Base-by-base conservation (phyloP, 2,329 filamentous ascomycete genomes). In the Malbranchea cinnamomea region DNA sequence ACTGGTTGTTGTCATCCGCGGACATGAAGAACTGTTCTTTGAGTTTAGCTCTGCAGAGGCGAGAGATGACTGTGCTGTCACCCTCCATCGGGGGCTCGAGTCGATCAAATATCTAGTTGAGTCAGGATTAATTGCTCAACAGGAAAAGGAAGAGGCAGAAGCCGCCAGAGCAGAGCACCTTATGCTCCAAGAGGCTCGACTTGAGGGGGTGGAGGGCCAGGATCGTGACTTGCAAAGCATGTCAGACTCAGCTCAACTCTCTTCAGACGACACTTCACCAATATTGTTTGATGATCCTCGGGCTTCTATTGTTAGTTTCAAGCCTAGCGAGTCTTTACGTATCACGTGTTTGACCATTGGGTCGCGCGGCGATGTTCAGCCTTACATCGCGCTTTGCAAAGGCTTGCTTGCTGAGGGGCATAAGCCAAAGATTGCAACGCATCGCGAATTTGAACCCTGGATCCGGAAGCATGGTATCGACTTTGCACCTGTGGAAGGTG, bases 271-370 rank as follows among this genome's bases (percentile, higher is more conserved):
- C 30, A 68, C 71, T 0, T 23, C 30, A 1, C 76, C 82, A 0
- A 80, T 94, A 21, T 58, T 87, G 2, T 92, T 94, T 42, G 89
- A 95, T 47, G 87, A 95, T 44, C 75, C 81, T 6, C 74, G 77
- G 41, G 80, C 82, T 4, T 93, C 85, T 0, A 78, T 93, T 34
- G 67, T 93, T 38, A 83, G 89, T 41, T 92, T 94, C 59, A 93
- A 92, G 54, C 87, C 89, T 0, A 59, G 72, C 2, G 67, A 81
- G 42, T 64, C 85, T 2, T 61, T 98, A 49, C 75, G 67, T 12
- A 79, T 98, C 36, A 93, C 87, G 2, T 98, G 89, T 49, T 62
- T 98, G 21, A 98, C 89, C 0, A 98, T 98, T 38, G 89, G 89
- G 10, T 94, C 87, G 8, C 71, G 89, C 35, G 89, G 89, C 14